Conservation (phyloP, 129 eudicot genomes). For the Flaveria robusta region DNA sequence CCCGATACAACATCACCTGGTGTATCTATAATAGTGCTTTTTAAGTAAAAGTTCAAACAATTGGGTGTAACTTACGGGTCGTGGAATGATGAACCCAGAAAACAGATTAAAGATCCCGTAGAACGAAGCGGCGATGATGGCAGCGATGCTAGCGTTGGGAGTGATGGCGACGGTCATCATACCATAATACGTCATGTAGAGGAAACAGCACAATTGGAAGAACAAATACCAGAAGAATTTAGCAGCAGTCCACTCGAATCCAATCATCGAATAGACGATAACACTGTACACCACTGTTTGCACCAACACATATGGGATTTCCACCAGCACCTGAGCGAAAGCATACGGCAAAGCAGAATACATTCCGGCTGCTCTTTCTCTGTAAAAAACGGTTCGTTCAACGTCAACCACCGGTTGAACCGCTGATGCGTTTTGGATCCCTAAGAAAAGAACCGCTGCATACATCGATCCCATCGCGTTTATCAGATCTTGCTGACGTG, state of each 20-base stretch:
- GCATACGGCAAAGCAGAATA: slow-evolving; percentile 56
- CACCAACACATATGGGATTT: slow-evolving; percentile 35
- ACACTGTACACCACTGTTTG: slow-evolving; percentile 40
- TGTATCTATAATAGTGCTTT: no score
- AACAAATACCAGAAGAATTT: slow-evolving; percentile 47
- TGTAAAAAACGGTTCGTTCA: slow-evolving; percentile 52
- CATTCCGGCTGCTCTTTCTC: slow-evolving; percentile 60
- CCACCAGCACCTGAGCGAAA: slow-evolving; percentile 50
- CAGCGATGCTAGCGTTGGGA: slow-evolving; percentile 48
- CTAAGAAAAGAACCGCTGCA: slow-evolving; percentile 43
- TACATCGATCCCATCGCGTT: slow-evolving; percentile 58
- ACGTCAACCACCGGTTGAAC: slow-evolving; percentile 53
- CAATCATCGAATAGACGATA: slow-evolving; percentile 54
- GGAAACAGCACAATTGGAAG: slow-evolving; percentile 44
- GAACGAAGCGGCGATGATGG: slow-evolving; percentile 44
- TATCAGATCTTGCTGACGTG: slow-evolving; percentile 21
- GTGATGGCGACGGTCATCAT: slow-evolving; percentile 56
- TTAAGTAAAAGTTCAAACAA: neutral
- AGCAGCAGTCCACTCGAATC: slow-evolving; percentile 49
- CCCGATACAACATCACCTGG: no score
- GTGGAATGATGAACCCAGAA: slow-evolving; percentile 48
- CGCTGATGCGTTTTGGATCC: slow-evolving; percentile 42
- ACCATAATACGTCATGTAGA: slow-evolving; percentile 52
- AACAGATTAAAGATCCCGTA: slow-evolving; percentile 42
- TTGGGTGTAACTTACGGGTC: slow-evolving; percentile 40